A percentile compares a stretch with the other conserved stretches of the same genome.
These are phyloP conservation scores for Aspergillus cristatus DNA, from an alignment of 495 filamentous ascomycete species.

Conservation along the genomic window DNA sequence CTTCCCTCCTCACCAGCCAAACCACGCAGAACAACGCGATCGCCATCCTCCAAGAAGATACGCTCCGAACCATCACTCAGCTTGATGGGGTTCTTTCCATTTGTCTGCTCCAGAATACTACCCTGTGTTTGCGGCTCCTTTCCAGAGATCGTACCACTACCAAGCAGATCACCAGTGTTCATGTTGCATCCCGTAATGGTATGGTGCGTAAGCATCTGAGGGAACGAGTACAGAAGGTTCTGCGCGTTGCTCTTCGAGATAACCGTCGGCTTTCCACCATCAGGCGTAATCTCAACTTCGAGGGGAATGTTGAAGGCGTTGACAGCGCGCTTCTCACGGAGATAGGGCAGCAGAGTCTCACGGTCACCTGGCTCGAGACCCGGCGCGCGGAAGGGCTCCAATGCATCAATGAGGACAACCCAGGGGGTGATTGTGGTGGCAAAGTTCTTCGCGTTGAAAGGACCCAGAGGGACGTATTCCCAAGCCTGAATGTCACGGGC, in stretches of 20 bases:
- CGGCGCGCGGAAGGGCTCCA: constrained; percentile 59
- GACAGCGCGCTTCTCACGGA: constrained; percentile 54
- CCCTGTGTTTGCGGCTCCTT: constrained; percentile 51
- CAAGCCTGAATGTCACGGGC: constrained; percentile 84
- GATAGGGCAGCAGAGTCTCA: constrained; percentile 56
- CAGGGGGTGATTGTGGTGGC: constrained; percentile 82
- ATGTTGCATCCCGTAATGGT: constrained; percentile 77
- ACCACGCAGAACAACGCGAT: constrained; percentile 64
- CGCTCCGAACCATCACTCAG: constrained; percentile 63
- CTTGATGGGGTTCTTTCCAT: constrained; percentile 55
- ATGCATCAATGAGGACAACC: constrained; percentile 78
- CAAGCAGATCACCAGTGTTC: constrained; percentile 73
- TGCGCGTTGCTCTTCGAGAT: constrained; percentile 55
- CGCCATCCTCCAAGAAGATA: constrained; percentile 76
- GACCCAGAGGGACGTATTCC: constrained; percentile 81
- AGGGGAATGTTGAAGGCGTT: constrained; percentile 68
- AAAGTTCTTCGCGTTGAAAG: constrained; percentile 91
- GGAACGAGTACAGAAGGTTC: constrained; percentile 83
- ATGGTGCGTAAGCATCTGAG: constrained; percentile 93
- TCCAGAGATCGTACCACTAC: constrained; percentile 85
- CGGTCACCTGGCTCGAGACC: constrained; percentile 52
- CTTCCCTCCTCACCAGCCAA: constrained; percentile 50
- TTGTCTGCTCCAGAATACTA: constrained; percentile 73
- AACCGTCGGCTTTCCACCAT: constrained; percentile 52
- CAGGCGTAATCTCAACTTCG: constrained; percentile 62